phyloP scores from a whole-genome alignment of 805 yeast genomes.

The Torulaspora quercuum region DNA sequence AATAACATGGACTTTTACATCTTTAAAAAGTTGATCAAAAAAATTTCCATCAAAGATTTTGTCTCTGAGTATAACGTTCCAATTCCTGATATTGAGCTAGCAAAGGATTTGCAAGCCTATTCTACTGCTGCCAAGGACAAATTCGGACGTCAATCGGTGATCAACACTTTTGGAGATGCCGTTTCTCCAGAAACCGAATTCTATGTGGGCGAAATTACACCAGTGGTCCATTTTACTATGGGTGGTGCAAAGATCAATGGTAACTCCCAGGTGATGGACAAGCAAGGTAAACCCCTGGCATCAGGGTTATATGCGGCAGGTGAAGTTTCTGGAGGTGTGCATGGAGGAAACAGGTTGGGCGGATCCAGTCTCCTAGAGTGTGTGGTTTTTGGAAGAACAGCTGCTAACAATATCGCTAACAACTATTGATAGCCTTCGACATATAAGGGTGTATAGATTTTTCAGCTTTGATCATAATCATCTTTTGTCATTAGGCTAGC shows the following conservation, averaged over 20 bases:
- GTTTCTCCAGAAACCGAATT: slow-evolving; percentile 32
- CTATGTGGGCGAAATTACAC: slow-evolving; percentile 53
- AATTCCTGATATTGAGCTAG: slow-evolving; percentile 24
- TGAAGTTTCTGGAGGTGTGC: slow-evolving; percentile 66
- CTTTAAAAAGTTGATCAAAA: slow-evolving; percentile 38
- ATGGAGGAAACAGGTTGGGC: slow-evolving; percentile 59
- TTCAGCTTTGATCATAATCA: too few species aligned
- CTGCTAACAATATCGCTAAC: slow-evolving; percentile 39
- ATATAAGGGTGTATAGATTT: too few species aligned
- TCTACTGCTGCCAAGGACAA: slow-evolving; percentile 31
- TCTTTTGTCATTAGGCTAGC: too few species aligned
- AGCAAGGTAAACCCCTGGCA: slow-evolving; percentile 35
- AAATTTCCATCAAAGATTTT: slow-evolving; percentile 32
- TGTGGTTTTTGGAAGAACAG: slow-evolving; percentile 57
- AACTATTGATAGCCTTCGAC: slow-evolving; percentile 1
- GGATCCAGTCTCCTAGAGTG: slow-evolving; percentile 58
- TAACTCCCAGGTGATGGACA: slow-evolving; percentile 42
- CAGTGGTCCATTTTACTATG: slow-evolving; percentile 63
- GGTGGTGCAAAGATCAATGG: slow-evolving; percentile 62
- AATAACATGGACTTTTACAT: slow-evolving; percentile 52
- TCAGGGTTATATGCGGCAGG: slow-evolving; percentile 59
- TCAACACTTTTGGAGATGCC: slow-evolving; percentile 33
- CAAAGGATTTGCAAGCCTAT: slow-evolving; percentile 26
- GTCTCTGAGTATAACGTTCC: slow-evolving; percentile 29
- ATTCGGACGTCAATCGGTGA: slow-evolving; percentile 38